Percentiles rank a stretch among this genome's conserved stretches.
phyloP scores from a whole-genome alignment of 352 stramenopile genomes.

The Phytophthora palmivora region DNA sequence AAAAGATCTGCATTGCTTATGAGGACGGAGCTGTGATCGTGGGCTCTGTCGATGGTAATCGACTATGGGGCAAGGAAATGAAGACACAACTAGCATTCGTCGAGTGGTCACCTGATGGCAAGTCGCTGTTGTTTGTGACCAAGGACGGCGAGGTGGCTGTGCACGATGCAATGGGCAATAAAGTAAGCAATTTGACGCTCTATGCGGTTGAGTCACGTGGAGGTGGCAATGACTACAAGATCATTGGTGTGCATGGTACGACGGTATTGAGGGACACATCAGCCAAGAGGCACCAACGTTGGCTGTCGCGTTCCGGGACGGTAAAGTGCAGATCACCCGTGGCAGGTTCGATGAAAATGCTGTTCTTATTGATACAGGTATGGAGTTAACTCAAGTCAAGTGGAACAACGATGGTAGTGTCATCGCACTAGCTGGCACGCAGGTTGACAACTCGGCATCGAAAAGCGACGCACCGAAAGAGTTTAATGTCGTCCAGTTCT shows the following conservation, averaged over 20 bases:
- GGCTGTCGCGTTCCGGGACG: slow-evolving; percentile 92
- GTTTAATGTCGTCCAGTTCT: slow-evolving; percentile 93
- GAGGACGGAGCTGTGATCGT: slow-evolving; percentile 95
- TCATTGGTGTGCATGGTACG: slow-evolving; percentile 89
- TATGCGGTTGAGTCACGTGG: slow-evolving; percentile 71
- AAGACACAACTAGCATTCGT: slow-evolving; percentile 91
- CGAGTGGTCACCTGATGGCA: slow-evolving; percentile 94
- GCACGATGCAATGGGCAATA: slow-evolving; percentile 89
- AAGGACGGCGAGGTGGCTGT: slow-evolving; percentile 86
- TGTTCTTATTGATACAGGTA: slow-evolving; percentile 92
- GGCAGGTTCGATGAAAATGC: slow-evolving; percentile 87
- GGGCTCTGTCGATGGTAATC: slow-evolving; percentile 93
- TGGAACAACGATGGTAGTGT: slow-evolving; percentile 95
- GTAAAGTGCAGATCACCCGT: slow-evolving; percentile 92
- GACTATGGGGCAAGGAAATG: slow-evolving; percentile 95
- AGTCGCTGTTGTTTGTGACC: slow-evolving; percentile 90
- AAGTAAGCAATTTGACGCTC: slow-evolving; percentile 80
- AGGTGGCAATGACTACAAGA: slow-evolving; percentile 67
- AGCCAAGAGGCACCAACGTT: slow-evolving; percentile 90
- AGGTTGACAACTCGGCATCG: slow-evolving; percentile 42
- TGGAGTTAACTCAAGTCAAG: slow-evolving; percentile 81
- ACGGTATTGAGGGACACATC: slow-evolving; percentile 89
- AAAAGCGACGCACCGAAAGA: slow-evolving; percentile 56
- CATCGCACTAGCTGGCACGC: slow-evolving; percentile 84
- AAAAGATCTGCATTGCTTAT: slow-evolving; percentile 97